phyloP scores from a whole-genome alignment of 164 flowering plant genomes.

The Litsea cubeba region DNA sequence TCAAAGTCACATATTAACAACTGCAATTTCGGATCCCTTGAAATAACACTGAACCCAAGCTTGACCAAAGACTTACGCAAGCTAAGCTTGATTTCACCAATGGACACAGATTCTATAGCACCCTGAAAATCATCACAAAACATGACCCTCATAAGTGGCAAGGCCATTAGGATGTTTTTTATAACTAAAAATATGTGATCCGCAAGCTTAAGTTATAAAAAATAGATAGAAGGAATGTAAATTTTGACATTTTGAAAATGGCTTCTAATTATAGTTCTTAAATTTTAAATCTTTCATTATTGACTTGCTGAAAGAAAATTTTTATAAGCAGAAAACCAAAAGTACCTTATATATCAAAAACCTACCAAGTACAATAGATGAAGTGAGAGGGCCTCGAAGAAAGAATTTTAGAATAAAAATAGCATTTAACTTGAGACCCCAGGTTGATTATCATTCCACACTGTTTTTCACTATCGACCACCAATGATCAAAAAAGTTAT shows the following conservation, averaged over 20 bases:
- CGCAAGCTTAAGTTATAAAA: neutral
- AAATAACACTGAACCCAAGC: constrained; percentile 79
- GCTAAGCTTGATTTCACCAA: constrained; percentile 91
- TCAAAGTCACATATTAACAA: constrained; percentile 77
- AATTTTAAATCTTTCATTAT: neutral
- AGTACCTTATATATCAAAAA: neutral
- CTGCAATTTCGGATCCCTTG: constrained; percentile 88
- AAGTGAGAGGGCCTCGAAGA: neutral
- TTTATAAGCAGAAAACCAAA: neutral
- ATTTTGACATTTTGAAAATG: neutral
- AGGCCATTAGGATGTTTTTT: neutral
- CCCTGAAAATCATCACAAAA: constrained; percentile 44
- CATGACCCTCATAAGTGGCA: neutral
- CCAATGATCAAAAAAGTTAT: neutral
- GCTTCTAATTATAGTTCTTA: neutral
- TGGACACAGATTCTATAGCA: constrained; percentile 74
- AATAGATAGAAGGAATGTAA: neutral
- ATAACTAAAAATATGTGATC: neutral
- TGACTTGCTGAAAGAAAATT: neutral
- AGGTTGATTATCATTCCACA: neutral
- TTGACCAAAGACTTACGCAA: constrained; percentile 85
- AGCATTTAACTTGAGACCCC: neutral
- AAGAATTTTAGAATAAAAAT: no score
- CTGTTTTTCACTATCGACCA: neutral
- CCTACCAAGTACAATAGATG: neutral